Percentiles rank a stretch among this genome's conserved stretches.
These are phyloP conservation scores for Acacia confusa DNA, from an alignment of 306 rosid genomes.

Conservation along the genomic window DNA sequence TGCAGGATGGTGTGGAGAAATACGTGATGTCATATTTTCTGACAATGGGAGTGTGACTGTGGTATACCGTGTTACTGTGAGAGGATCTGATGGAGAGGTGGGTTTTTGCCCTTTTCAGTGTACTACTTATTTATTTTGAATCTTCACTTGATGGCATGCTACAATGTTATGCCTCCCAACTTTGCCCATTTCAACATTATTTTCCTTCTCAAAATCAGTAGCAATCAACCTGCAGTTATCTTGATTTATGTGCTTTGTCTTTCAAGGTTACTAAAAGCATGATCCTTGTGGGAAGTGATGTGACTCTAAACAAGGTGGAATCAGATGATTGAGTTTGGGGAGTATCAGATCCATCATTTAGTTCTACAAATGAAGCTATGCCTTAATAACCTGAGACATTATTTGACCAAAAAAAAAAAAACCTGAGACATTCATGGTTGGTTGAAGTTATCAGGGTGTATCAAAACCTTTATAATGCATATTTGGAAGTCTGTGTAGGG, in stretches of 20 bases:
- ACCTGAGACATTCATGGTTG: background rate
- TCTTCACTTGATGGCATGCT: background rate
- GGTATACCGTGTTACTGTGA: slow-evolving; percentile 85
- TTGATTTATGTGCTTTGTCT: background rate
- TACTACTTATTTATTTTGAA: background rate
- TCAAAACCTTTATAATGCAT: background rate
- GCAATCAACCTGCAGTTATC: background rate
- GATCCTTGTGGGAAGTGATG: slow-evolving; percentile 3
- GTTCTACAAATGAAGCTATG: background rate
- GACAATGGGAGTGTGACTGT: slow-evolving; percentile 92
- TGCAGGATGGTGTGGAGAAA: slow-evolving; percentile 99
- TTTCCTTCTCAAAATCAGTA: background rate
- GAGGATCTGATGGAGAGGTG: slow-evolving; percentile 99
- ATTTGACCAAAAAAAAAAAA: too few relatives aligned
- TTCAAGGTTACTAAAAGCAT: background rate
- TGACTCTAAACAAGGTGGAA: background rate
- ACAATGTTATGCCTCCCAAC: background rate
- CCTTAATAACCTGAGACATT: background rate
- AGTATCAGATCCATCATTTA: background rate
- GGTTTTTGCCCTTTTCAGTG: slow-evolving; percentile 18
- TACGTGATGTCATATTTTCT: slow-evolving; percentile 92
- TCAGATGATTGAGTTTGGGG: background rate
- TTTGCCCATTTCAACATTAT: slow-evolving; percentile 8
- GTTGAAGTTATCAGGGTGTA: background rate
- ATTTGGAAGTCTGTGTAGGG: background rate